Evolutionary conservation across 805 yeast species (phyloP).

Genomic region (Starmerella vaccinii): DNA sequence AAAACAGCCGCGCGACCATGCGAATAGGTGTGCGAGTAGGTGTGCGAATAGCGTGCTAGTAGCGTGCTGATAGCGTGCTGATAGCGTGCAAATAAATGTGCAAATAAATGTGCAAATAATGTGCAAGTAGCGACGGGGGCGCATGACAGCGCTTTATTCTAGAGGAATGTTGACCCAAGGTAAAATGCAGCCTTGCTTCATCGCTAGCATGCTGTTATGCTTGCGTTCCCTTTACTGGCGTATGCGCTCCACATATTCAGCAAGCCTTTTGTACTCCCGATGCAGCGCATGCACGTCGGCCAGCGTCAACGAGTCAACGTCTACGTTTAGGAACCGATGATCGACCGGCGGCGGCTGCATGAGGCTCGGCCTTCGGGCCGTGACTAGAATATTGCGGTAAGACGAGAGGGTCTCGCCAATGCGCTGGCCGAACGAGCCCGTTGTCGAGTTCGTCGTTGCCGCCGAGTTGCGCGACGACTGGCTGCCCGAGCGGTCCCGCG

Average conservation of each 20-base stretch:
- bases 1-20: neutral
- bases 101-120: too few relatives aligned
- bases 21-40: neutral
- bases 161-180: too few relatives aligned
- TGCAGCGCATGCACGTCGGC: conserved; percentile 31
- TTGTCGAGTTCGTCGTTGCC: conserved; percentile 15
- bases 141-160: too few relatives aligned
- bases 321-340: conserved; percentile 22
- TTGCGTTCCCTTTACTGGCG: too few relatives aligned
- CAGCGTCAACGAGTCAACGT: conserved; percentile 30
- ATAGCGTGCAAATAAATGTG: too few relatives aligned
- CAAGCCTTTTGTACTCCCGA: conserved; percentile 33
- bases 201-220: too few relatives aligned
- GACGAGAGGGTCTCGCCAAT: conserved; percentile 29
- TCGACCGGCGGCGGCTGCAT: conserved; percentile 15
- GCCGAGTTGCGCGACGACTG: conserved; percentile 28
- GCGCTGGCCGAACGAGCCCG: conserved; percentile 27
- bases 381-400: conserved; percentile 17
- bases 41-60: too few relatives aligned
- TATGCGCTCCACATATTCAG: conserved; percentile 18
- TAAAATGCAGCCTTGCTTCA: too few relatives aligned
- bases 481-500: conserved; percentile 17
- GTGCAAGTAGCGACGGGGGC: too few relatives aligned
- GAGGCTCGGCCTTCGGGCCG: conserved; percentile 12
- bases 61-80: too few relatives aligned